These are phyloP conservation scores for Bombardia bombarda DNA, from an alignment of 495 filamentous ascomycete genomes.

Conservation along the genomic window DNA sequence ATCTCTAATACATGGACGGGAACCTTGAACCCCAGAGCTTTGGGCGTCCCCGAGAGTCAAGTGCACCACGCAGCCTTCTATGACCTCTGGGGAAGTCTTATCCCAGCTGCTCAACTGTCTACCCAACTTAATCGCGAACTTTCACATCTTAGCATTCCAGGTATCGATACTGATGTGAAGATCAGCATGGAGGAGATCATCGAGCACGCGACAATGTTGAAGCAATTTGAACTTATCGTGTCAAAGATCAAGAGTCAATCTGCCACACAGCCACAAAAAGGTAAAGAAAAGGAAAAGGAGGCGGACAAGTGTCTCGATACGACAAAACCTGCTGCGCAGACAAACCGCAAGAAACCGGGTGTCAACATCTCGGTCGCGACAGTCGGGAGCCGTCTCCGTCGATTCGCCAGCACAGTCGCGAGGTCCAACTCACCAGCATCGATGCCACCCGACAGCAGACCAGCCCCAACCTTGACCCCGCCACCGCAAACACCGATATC, in stretches of 20 bases:
- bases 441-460: too few relatives aligned
- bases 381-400: slow-evolving; percentile 20
- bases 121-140: slow-evolving; percentile 34
- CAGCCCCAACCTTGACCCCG: background rate
- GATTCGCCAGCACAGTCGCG: slow-evolving; percentile 21
- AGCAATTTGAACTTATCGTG: slow-evolving; percentile 39
- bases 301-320: slow-evolving; percentile 12
- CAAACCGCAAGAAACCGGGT: slow-evolving; percentile 18
- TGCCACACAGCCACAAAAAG: slow-evolving; percentile 5
- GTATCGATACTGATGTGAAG: slow-evolving; percentile 11
- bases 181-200: slow-evolving; percentile 40
- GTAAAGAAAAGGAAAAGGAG: slow-evolving; percentile 14
- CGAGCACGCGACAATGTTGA: slow-evolving; percentile 39
- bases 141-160: slow-evolving; percentile 12
- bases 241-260: slow-evolving; percentile 26
- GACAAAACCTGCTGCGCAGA: slow-evolving; percentile 5
- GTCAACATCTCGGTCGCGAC: slow-evolving; percentile 15
- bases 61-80: slow-evolving; percentile 40
- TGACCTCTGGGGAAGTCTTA: slow-evolving; percentile 40
- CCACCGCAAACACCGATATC: slow-evolving; percentile 8
- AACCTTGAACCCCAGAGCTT: slow-evolving; percentile 28
- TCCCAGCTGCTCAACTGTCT: slow-evolving; percentile 38
- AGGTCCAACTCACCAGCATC: slow-evolving; percentile 8
- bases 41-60: slow-evolving; percentile 32
- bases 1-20: slow-evolving; percentile 32